Conservation (phyloP, 768 basidiomycete species). For the Podaxis rugospora region DNA sequence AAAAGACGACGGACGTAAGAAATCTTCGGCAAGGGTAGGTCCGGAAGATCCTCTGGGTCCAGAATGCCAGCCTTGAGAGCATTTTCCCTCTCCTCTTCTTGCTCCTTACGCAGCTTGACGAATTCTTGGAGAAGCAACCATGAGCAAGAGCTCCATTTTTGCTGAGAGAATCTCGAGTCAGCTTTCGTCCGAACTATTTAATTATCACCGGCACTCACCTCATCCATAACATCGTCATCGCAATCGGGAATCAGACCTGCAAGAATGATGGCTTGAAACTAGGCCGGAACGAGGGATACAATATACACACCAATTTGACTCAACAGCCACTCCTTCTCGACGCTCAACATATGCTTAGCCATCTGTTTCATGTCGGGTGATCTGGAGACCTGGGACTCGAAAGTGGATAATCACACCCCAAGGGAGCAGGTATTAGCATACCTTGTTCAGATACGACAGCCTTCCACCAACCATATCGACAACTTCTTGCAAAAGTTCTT, state of each 20-base stretch:
- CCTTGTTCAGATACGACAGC: slow-evolving; percentile 70
- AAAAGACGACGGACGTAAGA: slow-evolving; percentile 43
- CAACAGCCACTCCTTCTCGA: slow-evolving; percentile 77
- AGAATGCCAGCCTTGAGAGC: slow-evolving; percentile 31
- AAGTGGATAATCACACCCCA: not conserved
- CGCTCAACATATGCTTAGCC: slow-evolving; percentile 61
- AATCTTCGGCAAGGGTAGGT: slow-evolving; percentile 56
- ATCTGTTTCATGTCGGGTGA: slow-evolving; percentile 56
- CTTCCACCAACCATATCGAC: slow-evolving; percentile 72
- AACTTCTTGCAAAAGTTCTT: slow-evolving; percentile 38
- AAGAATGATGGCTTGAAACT: not conserved
- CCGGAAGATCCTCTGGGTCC: slow-evolving; percentile 26
- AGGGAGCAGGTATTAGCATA: slow-evolving; percentile 14
- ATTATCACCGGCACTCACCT: slow-evolving; percentile 41
- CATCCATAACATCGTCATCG: slow-evolving; percentile 89
- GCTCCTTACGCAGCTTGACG: slow-evolving; percentile 53
- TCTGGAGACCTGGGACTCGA: slow-evolving; percentile 40
- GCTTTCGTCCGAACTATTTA: not conserved
- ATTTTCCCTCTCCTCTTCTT: slow-evolving; percentile 38
- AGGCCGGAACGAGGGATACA: not conserved
- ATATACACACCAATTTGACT: slow-evolving; percentile 59
- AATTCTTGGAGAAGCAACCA: slow-evolving; percentile 77
- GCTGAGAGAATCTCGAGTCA: slow-evolving; percentile 28
- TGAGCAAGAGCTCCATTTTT: slow-evolving; percentile 81
- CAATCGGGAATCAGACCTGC: slow-evolving; percentile 68